Evolutionary conservation across 1,139 yeast genomes (phyloP), one percentile per base, ranked within the genome.

Genomic region (Hanseniaspora sp.): DNA sequence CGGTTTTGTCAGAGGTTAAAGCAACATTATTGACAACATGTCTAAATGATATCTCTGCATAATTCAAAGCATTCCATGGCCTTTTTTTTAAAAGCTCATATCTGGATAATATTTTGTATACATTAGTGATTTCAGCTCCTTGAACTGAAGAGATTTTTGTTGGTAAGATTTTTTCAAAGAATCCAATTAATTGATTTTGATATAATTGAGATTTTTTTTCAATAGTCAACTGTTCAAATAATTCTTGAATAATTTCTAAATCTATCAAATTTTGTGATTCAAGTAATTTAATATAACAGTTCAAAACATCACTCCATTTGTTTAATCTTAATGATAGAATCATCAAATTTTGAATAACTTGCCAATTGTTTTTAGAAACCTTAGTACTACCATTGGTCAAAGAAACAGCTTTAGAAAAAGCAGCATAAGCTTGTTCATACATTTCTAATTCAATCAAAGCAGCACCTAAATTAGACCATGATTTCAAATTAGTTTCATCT

Each of bases 401-500:
- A 0, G 97, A 51, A 28, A 85, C 75, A 0, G 97, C 96, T 58
- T 80, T 80, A 63, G 83, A 82, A 59, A 88, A 72, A 0, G 97
- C 95, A 61, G 78, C 81, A 61, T 86, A 83, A 0, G 96, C 95
- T 59, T 87, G 95, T 57, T 78, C 76, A 31, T 77, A 69, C 66
- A 85, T 85, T 53, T 78, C 82, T 49, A 77, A 66, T 58, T 79
- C 77, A 46, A 88, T 70, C 55, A 86, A 74, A 0, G 96, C 81
- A 17, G 95, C 82, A 5, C 95, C 90, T 61, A 94, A 74, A 65
- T 92, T 94, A n/a, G 95, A 83, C 98, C 98, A 94, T 1, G 95
- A 81, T 64, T 81, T 81, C 0, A 94, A 76, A 63, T 82, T 88
- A 0, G 82, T 76, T 41, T 86, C 95, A 64, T 90, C 96, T 53